Evolutionary conservation across 768 basidiomycete genomes (phyloP).

Genomic region (Lyophyllum decastes): DNA sequence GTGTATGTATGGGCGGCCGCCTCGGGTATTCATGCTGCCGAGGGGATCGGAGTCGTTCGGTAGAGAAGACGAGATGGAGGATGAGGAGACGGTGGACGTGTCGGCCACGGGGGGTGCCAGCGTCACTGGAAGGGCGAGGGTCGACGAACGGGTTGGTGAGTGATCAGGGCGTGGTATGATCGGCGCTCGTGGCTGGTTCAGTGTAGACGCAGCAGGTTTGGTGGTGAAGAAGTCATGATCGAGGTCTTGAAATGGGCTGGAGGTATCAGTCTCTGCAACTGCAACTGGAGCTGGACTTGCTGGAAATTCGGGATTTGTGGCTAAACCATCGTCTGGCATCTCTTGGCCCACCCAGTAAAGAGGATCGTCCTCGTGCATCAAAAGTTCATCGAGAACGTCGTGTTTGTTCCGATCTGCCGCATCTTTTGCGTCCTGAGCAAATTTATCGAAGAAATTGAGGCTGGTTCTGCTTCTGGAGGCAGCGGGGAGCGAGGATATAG

Average conservation of each 20-base stretch:
- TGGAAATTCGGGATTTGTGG: neutral
- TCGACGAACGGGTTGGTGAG: constrained; percentile 29
- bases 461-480: neutral
- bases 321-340: neutral
- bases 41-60: constrained; percentile 9
- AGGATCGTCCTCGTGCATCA: constrained; percentile 71
- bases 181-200: constrained; percentile 8
- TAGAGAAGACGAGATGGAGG: too few species aligned
- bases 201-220: constrained; percentile 7
- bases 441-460: constrained; percentile 60
- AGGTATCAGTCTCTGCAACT: neutral
- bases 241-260: constrained; percentile 28
- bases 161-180: constrained; percentile 26
- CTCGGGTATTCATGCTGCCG: neutral
- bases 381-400: constrained; percentile 61
- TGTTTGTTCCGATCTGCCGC: constrained; percentile 54
- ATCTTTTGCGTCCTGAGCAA: constrained; percentile 56
- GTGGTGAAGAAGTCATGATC: constrained; percentile 36
- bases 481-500: neutral
- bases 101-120: constrained; percentile 20
- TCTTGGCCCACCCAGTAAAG: constrained; percentile 51
- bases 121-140: constrained; percentile 17
- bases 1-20: neutral
- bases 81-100: constrained; percentile 22
- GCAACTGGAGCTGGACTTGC: neutral